These are phyloP conservation scores for Mortierella sp. DNA, from an alignment of 371 early-diverging fungal genomes.

Conservation along the genomic window DNA sequence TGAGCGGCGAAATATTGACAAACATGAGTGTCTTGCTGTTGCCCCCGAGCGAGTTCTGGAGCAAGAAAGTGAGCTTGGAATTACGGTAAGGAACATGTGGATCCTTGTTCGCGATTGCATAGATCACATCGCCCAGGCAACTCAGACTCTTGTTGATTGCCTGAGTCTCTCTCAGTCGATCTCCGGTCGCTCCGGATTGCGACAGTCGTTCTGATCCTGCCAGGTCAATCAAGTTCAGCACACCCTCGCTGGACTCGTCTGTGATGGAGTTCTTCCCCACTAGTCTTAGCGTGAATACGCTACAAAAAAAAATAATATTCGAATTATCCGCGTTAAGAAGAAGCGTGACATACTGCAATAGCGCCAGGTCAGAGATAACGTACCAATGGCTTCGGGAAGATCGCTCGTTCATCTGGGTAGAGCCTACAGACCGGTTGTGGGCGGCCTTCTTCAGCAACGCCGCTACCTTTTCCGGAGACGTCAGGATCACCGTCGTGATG, in stretches of 20 bases:
- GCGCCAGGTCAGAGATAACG: not conserved
- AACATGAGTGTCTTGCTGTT: conserved; percentile 99
- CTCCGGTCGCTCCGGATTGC: conserved; percentile 90
- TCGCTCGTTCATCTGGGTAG: conserved; percentile 94
- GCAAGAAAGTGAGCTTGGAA: conserved; percentile 94
- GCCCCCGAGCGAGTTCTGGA: conserved; percentile 93
- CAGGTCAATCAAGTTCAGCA: conserved; percentile 94
- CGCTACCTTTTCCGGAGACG: conserved; percentile 79
- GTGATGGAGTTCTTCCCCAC: conserved; percentile 79
- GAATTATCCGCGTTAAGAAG: not conserved
- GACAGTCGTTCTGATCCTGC: conserved; percentile 98
- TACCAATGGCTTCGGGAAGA: conserved; percentile 95
- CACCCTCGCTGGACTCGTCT: conserved; percentile 77
- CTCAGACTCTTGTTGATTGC: conserved; percentile 97
- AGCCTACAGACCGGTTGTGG: conserved; percentile 88
- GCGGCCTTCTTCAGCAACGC: conserved; percentile 79
- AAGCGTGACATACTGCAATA: not conserved
- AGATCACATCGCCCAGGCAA: conserved; percentile 95
- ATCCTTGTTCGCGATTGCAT: conserved; percentile 87
- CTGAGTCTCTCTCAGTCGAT: conserved; percentile 94
- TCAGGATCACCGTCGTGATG: conserved; percentile 71
- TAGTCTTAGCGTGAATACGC: conserved; percentile 88
- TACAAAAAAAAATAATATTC: conserved; percentile 23
- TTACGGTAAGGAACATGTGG: conserved; percentile 97
- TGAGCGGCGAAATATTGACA: conserved; percentile 93